Conservation (phyloP, 495 filamentous ascomycete genomes). For the Penicillium fimorum region DNA sequence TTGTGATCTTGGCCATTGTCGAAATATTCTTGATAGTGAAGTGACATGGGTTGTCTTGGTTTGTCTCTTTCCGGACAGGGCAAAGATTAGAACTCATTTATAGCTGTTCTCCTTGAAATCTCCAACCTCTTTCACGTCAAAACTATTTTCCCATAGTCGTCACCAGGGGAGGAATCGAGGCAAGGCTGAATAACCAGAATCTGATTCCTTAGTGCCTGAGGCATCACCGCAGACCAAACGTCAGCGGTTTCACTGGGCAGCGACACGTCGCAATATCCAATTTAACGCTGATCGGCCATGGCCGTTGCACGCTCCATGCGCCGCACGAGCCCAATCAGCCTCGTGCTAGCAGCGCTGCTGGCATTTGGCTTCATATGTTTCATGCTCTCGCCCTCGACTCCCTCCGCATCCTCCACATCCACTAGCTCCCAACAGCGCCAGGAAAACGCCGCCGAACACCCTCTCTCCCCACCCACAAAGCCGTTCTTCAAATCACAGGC, state of each 20-base stretch:
- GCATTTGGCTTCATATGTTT: conserved; percentile 65
- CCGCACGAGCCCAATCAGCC: conserved; percentile 64
- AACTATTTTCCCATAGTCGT: not conserved
- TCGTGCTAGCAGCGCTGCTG: conserved; percentile 59
- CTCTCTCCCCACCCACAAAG: conserved; percentile 77
- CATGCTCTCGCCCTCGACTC: conserved; percentile 51
- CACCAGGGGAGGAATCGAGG: not conserved
- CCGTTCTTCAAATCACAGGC: conserved; percentile 71
- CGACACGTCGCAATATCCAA: conserved; percentile 7
- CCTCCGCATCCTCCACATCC: conserved; percentile 36
- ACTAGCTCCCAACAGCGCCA: conserved; percentile 47
- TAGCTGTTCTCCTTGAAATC: not conserved
- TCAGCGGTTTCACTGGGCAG: conserved; percentile 2
- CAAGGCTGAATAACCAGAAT: not conserved
- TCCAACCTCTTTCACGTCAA: not conserved
- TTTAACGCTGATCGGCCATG: conserved; percentile 34
- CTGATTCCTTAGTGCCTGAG: conserved; percentile 19
- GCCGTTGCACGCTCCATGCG: conserved; percentile 59
- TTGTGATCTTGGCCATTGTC: not conserved
- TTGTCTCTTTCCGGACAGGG: conserved; percentile 17
- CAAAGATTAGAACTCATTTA: not conserved
- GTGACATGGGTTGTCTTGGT: conserved; percentile 3
- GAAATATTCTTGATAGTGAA: not conserved
- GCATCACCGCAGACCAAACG: conserved; percentile 5
- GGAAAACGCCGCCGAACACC: conserved; percentile 64